Base-by-base conservation (phyloP, 208 protist genomes). In the Blechomonas ayalai region DNA sequence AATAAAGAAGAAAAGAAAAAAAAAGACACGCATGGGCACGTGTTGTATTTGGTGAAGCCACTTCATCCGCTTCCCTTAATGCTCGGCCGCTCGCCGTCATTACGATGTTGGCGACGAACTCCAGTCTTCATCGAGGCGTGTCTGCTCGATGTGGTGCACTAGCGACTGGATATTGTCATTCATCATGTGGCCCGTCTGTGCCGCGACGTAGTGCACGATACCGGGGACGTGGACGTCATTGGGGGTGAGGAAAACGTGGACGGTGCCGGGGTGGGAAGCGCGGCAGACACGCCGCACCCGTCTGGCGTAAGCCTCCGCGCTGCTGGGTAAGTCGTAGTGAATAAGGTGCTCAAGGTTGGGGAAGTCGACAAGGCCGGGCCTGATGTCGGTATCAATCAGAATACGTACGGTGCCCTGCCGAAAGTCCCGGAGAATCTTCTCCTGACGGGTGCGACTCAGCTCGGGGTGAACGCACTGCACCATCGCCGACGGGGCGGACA, bases 251-350 rank as follows among this genome's bases (percentile, higher is more conserved):
- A 99, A 95, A 13, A 94, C 81, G 34, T 96, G 97, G 4, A 96
- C 89, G 12, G 84, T 58, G 16, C 97, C 96, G 3, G 40, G 48
- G 13, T 96, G 95, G 23, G 97, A 97, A 10, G 90, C 94, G 27
- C 96, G 75, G 18, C 97, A 98, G 4, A 98, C 99, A 48, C 97
- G 77, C 55, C 97, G 94, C 59, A 99, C 97, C 37, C 98, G 80
- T 51, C 99, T 97, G 24, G 97, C 83, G 67, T 99, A 99, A 28
- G 95, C 83, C 23, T 99, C 95, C 26, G 98, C 92, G 58, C 80
- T 68, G 7, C 51, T 59, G 12, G 97, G 96, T 18, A 99, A 65
- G 57, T 98, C 95, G 58, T 95, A 98, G 61, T 98, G 96, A 12
- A 99, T 85, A 24, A 99, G 94, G 58, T 97, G 90, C 41, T 62